phyloP scores from a whole-genome alignment of 1,284 basidiomycete species.

The Stereum hirsutum region DNA sequence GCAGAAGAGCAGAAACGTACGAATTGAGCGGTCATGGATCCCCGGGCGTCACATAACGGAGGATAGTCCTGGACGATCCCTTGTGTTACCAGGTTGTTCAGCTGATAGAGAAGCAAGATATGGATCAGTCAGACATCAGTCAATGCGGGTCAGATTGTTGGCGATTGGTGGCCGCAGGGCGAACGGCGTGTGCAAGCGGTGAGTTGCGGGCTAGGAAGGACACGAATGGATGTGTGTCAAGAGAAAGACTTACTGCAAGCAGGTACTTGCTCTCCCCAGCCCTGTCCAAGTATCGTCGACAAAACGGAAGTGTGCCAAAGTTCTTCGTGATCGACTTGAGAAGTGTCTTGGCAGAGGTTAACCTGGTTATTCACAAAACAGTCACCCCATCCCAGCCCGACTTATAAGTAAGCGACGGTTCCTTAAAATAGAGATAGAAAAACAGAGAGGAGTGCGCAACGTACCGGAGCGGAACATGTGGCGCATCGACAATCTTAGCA shows the following conservation, averaged over 20 bases:
- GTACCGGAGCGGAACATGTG: conserved; percentile 63
- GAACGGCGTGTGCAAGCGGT: too few relatives aligned
- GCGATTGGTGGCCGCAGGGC: too few relatives aligned
- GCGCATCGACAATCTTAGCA: conserved; percentile 63
- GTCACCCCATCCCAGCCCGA: too few relatives aligned
- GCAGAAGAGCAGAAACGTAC: too few relatives aligned
- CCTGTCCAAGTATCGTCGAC: conserved; percentile 89
- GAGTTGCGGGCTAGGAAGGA: too few relatives aligned
- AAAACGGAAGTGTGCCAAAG: conserved; percentile 96
- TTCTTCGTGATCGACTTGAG: conserved; percentile 87
- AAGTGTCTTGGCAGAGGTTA: conserved; percentile 71
- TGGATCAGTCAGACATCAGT: conserved; percentile 2
- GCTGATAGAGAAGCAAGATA: conserved; percentile 31
- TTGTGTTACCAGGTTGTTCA: conserved; percentile 85
- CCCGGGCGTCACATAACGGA: conserved; percentile 73
- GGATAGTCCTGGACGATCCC: conserved; percentile 92
- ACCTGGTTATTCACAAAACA: background rate
- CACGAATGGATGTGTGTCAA: too few relatives aligned
- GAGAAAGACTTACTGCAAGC: conserved; percentile 59
- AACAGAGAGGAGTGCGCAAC: too few relatives aligned
- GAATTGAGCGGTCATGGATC: conserved; percentile 92
- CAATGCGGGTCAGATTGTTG: too few relatives aligned
- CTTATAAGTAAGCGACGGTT: too few relatives aligned
- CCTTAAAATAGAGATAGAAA: too few relatives aligned
- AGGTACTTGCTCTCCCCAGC: conserved; percentile 94